Evolutionary conservation across 495 filamentous ascomycete species (phyloP), one percentile per base, ranked within the genome.

Genomic region (Penicillium waksmanii): DNA sequence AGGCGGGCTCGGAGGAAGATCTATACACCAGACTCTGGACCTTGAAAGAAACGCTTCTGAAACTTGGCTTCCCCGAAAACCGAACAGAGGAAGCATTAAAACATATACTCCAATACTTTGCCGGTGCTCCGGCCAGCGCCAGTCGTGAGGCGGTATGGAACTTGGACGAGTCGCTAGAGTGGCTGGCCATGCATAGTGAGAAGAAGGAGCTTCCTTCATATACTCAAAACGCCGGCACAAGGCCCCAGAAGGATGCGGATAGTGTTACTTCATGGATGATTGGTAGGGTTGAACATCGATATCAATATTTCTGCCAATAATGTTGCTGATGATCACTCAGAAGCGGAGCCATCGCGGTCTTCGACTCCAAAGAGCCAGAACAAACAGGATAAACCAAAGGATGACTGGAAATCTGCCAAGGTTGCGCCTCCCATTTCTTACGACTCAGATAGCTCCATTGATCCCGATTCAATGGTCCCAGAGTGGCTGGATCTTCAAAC

Each of bases 81-180:
- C 83, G 79, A 57, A 81, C 91, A 17, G 80, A 88, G 48, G 79
- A 86, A 19, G 86, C 86, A 7, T 63, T 96, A 47, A 81, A 84
- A 56, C 83, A 87, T 64, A 78, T 92, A 11, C 71, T 92, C 46
- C 75, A 82, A 34, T 76, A 77, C 38, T 84, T 85, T 63, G 77
- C 80, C 18, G 80, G 79, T 7, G 81, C 79, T 60, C 76, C 85
- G 11, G 57, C 68, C 18, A 70, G 68, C 19, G 62, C 71, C 34
- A 77, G 76, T 61, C 89, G 86, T 58, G 91, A 95, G 42, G 72
- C 78, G 5, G 81, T 91, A 11, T 96, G 92, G 89, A 93, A 93
- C 18, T 74, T 97, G 48, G 88, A 95, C 57, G 92, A 95, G 68
- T 83, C 85, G n/a, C 63, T 97, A 31, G 90, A 96, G 64, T 96